These are phyloP conservation scores for Hypomontagnella monticulosa DNA, from an alignment of 495 filamentous ascomycete species.

Conservation along the genomic window DNA sequence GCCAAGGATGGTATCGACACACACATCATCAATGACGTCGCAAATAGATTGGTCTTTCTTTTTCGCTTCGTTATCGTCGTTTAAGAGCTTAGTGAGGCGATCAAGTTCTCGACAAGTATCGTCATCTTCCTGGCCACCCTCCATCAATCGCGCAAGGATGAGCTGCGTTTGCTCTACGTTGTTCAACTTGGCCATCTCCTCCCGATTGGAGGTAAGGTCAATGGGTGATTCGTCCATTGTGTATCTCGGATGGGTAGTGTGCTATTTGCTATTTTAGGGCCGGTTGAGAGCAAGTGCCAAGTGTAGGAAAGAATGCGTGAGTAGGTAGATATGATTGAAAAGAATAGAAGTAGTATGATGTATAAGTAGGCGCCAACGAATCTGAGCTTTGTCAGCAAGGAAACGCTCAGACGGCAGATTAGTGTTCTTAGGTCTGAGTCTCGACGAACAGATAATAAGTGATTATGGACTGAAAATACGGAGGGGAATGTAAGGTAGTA, in stretches of 20 bases:
- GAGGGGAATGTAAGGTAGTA: too few relatives aligned
- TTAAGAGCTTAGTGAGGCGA: slow-evolving; percentile 60
- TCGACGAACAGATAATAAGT: too few relatives aligned
- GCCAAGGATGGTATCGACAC: slow-evolving; percentile 79
- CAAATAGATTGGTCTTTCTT: slow-evolving; percentile 61
- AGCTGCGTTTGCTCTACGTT: slow-evolving; percentile 59
- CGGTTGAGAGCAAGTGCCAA: neutral
- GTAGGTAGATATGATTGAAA: too few relatives aligned
- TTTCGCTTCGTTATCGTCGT: slow-evolving; percentile 53
- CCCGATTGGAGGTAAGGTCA: slow-evolving; percentile 32
- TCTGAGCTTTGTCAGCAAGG: too few relatives aligned
- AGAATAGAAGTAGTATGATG: too few relatives aligned
- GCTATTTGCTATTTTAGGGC: neutral
- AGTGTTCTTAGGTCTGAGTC: too few relatives aligned
- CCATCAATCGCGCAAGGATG: slow-evolving; percentile 64
- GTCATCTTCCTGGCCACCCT: slow-evolving; percentile 64
- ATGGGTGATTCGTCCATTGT: slow-evolving; percentile 39
- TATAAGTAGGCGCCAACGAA: too few relatives aligned
- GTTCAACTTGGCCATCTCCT: slow-evolving; percentile 35
- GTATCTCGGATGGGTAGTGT: neutral
- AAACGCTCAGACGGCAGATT: too few relatives aligned
- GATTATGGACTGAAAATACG: too few relatives aligned
- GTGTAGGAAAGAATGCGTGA: neutral
- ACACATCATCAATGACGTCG: slow-evolving; percentile 76
- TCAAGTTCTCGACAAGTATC: slow-evolving; percentile 60